phyloP scores from a whole-genome alignment of 192 early-diverging fungal species.

The Helicostylum pulchrum region DNA sequence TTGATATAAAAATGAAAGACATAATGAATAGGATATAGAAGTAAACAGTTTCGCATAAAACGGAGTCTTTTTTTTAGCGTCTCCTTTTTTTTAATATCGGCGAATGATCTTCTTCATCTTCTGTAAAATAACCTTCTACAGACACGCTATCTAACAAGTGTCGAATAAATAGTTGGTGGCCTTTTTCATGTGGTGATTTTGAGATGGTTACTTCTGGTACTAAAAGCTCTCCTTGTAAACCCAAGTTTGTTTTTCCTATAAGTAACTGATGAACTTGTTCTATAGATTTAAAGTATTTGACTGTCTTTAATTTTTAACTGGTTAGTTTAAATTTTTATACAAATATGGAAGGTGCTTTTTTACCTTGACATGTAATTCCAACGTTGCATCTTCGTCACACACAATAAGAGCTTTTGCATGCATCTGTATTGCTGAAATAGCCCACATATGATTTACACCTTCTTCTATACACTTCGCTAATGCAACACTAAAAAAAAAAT shows the following conservation, averaged over 20 bases:
- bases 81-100: too few species aligned
- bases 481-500: conserved; percentile 39
- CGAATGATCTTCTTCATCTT: too few species aligned
- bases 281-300: conserved; percentile 84
- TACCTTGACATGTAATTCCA: conserved; percentile 80
- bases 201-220: too few species aligned
- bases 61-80: too few species aligned
- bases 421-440: conserved; percentile 79
- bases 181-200: too few species aligned
- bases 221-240: too few species aligned
- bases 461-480: conserved; percentile 82
- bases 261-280: conserved; percentile 67
- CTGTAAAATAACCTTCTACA: too few species aligned
- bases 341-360: neutral
- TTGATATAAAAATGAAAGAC: too few species aligned
- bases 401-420: conserved; percentile 78
- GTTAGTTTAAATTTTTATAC: neutral
- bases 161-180: too few species aligned
- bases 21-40: too few species aligned
- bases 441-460: conserved; percentile 86
- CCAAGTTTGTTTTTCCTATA: conserved; percentile 12
- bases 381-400: conserved; percentile 81
- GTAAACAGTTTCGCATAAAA: too few species aligned
- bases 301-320: conserved; percentile 51
- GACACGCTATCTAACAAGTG: too few species aligned